Conservation (phyloP, 2,329 filamentous ascomycete genomes). For the Thelonectria olida region DNA sequence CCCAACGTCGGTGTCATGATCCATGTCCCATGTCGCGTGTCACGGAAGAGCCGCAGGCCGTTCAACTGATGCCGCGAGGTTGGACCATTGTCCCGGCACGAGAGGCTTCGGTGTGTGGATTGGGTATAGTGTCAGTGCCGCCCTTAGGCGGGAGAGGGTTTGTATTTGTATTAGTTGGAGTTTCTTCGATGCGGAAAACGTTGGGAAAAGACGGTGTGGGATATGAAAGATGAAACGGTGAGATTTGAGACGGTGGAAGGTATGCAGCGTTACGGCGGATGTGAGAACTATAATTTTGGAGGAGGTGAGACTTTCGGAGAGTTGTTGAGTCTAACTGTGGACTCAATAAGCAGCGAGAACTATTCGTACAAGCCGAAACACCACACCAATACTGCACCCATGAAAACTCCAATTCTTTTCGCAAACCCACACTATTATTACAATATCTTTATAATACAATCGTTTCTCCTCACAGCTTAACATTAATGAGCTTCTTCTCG, state of each 20-base stretch:
- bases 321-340: too few species aligned
- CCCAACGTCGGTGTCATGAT: slow-evolving; percentile 3
- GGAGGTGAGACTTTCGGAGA: too few species aligned
- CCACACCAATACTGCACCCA: too few species aligned
- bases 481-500: slow-evolving; percentile 1
- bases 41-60: slow-evolving; percentile 11
- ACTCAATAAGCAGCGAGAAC: too few species aligned
- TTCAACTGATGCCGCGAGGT: slow-evolving; percentile 3
- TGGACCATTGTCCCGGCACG: slow-evolving; percentile 1
- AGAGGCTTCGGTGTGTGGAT: slow-evolving; percentile 9
- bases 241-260: too few species aligned
- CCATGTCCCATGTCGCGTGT: slow-evolving; percentile 10
- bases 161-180: background rate
- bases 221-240: too few species aligned
- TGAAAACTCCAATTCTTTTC: too few species aligned
- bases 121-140: slow-evolving; percentile 11
- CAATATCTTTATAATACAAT: too few species aligned
- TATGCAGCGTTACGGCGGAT: too few species aligned
- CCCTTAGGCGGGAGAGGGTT: background rate
- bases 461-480: background rate
- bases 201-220: background rate
- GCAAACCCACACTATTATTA: too few species aligned
- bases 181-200: background rate
- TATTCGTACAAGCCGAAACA: too few species aligned
- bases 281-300: too few species aligned